phyloP scores from a whole-genome alignment of 2,329 filamentous ascomycete species.

The Neofusicoccum umdonicola region DNA sequence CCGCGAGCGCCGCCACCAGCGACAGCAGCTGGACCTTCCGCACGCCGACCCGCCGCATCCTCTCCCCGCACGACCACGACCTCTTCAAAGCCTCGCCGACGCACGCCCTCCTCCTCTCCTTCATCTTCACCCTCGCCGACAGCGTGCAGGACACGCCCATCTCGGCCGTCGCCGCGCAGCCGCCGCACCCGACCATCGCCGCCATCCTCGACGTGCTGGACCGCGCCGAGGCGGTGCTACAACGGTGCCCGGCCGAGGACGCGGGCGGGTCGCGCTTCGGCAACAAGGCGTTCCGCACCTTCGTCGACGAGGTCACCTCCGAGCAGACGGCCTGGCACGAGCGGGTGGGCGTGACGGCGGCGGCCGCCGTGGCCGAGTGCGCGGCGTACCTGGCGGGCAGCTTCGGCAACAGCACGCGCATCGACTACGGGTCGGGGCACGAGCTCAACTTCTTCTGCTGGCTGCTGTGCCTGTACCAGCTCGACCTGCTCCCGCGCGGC shows the following conservation, averaged over 20 bases:
- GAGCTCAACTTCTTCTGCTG: slow-evolving; percentile 97
- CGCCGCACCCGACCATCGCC: slow-evolving; percentile 54
- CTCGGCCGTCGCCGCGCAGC: slow-evolving; percentile 50
- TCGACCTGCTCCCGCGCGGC: slow-evolving; percentile 59
- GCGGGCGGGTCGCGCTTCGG: slow-evolving; percentile 86
- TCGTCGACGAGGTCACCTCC: slow-evolving; percentile 64
- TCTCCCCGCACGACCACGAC: slow-evolving; percentile 76
- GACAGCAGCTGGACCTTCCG: slow-evolving; percentile 54
- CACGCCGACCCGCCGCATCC: slow-evolving; percentile 72
- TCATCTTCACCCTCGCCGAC: slow-evolving; percentile 83
- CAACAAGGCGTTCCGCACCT: slow-evolving; percentile 84
- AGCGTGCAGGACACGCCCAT: slow-evolving; percentile 70
- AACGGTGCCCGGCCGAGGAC: slow-evolving; percentile 74
- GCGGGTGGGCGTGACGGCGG: slow-evolving; percentile 53
- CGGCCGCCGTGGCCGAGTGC: slow-evolving; percentile 64
- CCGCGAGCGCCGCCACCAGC: slow-evolving; percentile 48
- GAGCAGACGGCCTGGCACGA: slow-evolving; percentile 61
- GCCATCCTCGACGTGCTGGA: slow-evolving; percentile 69
- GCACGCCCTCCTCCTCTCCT: slow-evolving; percentile 73
- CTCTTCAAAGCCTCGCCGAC: slow-evolving; percentile 76
- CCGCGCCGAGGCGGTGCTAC: slow-evolving; percentile 63
- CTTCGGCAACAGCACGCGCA: slow-evolving; percentile 80
- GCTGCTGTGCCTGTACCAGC: slow-evolving; percentile 88
- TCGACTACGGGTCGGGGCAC: slow-evolving; percentile 96
- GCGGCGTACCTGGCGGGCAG: slow-evolving; percentile 78